Conservation (phyloP, 768 basidiomycete genomes). For the Agrocybe chaxingu region DNA sequence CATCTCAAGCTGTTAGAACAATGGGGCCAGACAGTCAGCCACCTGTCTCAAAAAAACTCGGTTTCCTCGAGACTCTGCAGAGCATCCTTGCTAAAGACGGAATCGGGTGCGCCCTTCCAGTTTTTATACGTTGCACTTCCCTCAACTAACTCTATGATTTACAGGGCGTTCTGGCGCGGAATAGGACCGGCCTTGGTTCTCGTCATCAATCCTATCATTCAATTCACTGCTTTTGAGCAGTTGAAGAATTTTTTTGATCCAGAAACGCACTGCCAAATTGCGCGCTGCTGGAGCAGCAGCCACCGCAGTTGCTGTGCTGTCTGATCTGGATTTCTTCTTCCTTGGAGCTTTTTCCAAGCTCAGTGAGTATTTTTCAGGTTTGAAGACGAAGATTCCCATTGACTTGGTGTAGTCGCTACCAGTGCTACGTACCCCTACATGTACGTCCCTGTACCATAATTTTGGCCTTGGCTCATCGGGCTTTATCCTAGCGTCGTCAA, state of each 20-base stretch:
- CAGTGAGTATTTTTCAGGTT: conserved; percentile 37
- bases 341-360: conserved; percentile 95
- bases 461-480: background rate
- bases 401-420: conserved; percentile 38
- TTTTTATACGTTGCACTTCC: background rate
- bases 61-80: conserved; percentile 63
- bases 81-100: conserved; percentile 75
- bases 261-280: conserved; percentile 53
- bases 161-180: conserved; percentile 85
- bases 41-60: conserved; percentile 44
- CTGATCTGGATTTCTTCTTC: conserved; percentile 89
- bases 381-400: background rate
- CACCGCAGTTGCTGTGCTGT: conserved; percentile 49
- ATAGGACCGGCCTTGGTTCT: conserved; percentile 91
- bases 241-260: conserved; percentile 81
- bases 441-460: conserved; percentile 22
- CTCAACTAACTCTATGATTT: conserved; percentile 1
- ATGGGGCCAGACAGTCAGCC: conserved; percentile 34
- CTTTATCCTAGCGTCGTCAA: conserved; percentile 54
- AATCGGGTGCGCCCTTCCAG: conserved; percentile 29
- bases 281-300: conserved; percentile 36
- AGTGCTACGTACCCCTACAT: conserved; percentile 48
- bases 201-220: conserved; percentile 91
- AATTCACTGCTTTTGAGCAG: conserved; percentile 95
- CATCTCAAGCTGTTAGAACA: conserved; percentile 75